phyloP scores from a whole-genome alignment of 2,329 filamentous ascomycete species.

The Nemania serpens region DNA sequence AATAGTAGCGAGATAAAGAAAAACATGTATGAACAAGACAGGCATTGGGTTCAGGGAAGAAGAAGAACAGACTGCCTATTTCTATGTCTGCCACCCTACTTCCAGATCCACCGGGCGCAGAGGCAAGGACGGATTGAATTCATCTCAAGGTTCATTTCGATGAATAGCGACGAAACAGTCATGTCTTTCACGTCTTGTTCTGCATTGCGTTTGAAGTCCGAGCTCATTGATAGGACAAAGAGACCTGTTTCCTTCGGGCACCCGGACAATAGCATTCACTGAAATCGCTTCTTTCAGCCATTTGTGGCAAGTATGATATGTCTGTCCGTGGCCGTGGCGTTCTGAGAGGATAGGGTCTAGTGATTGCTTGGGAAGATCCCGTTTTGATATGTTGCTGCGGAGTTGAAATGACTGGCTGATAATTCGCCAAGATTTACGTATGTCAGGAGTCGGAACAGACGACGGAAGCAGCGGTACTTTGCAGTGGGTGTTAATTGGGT shows the following conservation, averaged over 20 bases:
- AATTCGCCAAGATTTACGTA: neutral
- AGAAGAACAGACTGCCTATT: neutral
- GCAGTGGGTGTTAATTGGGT: neutral
- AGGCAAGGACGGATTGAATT: neutral
- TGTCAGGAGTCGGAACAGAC: neutral
- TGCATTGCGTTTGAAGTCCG: neutral
- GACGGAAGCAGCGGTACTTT: neutral
- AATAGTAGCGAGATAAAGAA: neutral
- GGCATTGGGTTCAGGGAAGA: neutral
- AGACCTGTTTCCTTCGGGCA: neutral
- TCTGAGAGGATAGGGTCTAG: neutral
- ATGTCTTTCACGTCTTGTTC: neutral
- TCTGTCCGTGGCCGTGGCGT: neutral
- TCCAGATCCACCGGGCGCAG: neutral
- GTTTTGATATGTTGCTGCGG: neutral
- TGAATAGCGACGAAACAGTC: neutral
- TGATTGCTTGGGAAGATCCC: neutral
- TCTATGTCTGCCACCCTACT: neutral
- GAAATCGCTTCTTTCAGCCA: neutral
- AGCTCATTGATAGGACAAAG: neutral
- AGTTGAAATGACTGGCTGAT: slow-evolving; percentile 4
- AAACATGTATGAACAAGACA: neutral
- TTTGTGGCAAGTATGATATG: neutral
- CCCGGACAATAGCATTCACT: too few relatives aligned
- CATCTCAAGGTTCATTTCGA: neutral